Base-by-base conservation (phyloP, 139 green algal species). In the Diplosphaera chodatii region DNA sequence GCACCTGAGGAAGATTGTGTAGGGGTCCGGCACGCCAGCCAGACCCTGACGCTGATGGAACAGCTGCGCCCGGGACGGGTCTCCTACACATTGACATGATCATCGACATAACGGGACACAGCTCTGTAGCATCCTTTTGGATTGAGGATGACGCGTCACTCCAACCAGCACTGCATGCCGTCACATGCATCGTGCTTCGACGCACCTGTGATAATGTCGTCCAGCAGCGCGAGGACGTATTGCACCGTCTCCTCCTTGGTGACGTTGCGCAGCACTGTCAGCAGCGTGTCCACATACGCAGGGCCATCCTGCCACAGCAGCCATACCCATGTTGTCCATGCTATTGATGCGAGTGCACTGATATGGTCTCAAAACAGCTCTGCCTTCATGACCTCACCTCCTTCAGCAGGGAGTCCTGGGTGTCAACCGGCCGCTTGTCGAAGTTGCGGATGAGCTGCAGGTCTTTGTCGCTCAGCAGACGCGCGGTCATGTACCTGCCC, bases 181-280 rank as follows among this genome's bases (percentile, higher is more conserved):
- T n/a, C n/a, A n/a, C n/a, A n/a, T n/a, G n/a, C n/a, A n/a, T n/a
- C n/a, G n/a, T 21, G 37, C 8, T 8, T 8, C 37, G 3, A 13
- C 63, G 0, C 66, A 88, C 85, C 86, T 81, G 78, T 64, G 37
- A 97, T 68, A 77, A 94, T 88, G 30, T 94, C 80, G 40, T 96
- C 84, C 25, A 97, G 73, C 28, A 96, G 63, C 0, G 91, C 89
- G 33, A 97, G 83, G 23, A 93, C 85, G 70, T 97, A 97, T 74
- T 97, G 92, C 71, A 96, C 88, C 3, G 89, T 93, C 37, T 97
- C 91, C 55, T 96, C 89, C 68, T 95, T 95, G 16, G 89, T 93
- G 0, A 97, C 90, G 55, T 90, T 92, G 32, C 89, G 86, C 70
- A 97, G 75, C 27, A 97, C 88, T 1, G 88, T 90, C 28, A 96